Base-by-base conservation (phyloP, 192 early-diverging fungal species). In the Coemansia sp. region DNA sequence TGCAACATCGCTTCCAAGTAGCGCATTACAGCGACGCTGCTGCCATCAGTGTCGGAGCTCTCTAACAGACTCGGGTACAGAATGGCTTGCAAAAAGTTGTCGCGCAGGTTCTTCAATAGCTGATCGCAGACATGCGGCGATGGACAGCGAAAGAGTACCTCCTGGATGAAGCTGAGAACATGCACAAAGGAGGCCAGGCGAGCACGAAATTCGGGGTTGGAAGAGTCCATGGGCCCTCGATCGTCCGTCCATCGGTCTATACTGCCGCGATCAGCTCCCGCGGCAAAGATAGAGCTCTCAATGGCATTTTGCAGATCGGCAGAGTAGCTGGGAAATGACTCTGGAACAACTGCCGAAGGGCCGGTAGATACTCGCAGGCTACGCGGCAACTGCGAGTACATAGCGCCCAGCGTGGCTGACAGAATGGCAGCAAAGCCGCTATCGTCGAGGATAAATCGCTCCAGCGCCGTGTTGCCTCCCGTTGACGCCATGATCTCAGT, bases 31-130 rank as follows among this genome's bases (percentile, higher is more conserved):
- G 95, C 91, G 0, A 95, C 92, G 17, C 94, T 90, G 62, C 91
- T 93, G 6, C 94, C 95, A 74, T 98, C 95, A 23, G 90, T 92
- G 76, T 98, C 96, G 0, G 93, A 95, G 74, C 92, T 92, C 59
- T 92, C 92, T 42, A 91, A 74, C 57, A 96, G 84, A 40, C 91
- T 91, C 21, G 95, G 91, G 63, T 94, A 91, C 44, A 98, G 82
- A 62, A 96, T 94, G 44, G 91, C 89, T 61, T 91, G 91, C 46
- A 98, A 78, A 76, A 97, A 94, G 35, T 91, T 88, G 30, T 85
- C 74, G 60, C 90, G 86, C 75, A 98, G 82, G 42, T 89, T 90
- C 21, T 71, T 71, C 61, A 94, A 71, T 17, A 98, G 63, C 70
- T 84, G 76, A 26, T 63, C 59, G 37, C 76, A 78, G 33, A 84